Percentiles rank a stretch among this genome's conserved stretches.
Conservation (phyloP, 2,329 filamentous ascomycete species). For the Verticillium isaacii region DNA sequence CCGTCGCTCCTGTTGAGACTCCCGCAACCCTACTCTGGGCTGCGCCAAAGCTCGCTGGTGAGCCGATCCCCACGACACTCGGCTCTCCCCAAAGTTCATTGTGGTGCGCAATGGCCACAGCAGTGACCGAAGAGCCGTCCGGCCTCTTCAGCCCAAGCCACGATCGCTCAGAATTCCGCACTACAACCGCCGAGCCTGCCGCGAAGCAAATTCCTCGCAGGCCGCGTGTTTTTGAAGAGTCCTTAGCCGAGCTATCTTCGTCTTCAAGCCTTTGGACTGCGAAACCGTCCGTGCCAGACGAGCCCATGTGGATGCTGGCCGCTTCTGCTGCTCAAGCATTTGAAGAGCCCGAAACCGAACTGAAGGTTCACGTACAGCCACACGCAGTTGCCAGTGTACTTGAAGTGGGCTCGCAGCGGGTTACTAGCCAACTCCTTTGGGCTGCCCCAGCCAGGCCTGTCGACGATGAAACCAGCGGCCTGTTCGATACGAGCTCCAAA, state of each 20-base stretch:
- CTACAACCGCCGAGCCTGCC: slow-evolving; percentile 25
- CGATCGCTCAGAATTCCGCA: slow-evolving; percentile 21
- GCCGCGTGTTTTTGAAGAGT: slow-evolving; percentile 14
- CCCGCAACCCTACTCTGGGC: neutral
- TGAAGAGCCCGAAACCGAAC: neutral
- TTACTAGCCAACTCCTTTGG: neutral
- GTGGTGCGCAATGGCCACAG: neutral
- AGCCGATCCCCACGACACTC: neutral
- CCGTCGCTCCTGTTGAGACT: neutral
- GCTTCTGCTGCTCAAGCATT: neutral
- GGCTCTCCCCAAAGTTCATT: neutral
- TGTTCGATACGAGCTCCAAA: slow-evolving; percentile 15
- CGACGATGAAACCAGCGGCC: slow-evolving; percentile 1
- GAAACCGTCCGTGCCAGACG: neutral
- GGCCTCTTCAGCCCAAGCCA: slow-evolving; percentile 16
- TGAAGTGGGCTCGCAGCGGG: neutral
- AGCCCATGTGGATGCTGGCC: slow-evolving; percentile 19
- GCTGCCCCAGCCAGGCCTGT: neutral
- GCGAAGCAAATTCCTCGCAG: slow-evolving; percentile 28
- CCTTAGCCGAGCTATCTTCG: slow-evolving; percentile 7
- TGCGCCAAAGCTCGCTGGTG: neutral
- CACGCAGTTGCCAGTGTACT: neutral
- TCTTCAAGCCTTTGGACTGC: slow-evolving; percentile 22
- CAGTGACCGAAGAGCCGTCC: slow-evolving; percentile 1
- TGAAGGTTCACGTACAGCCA: neutral